Percentiles rank a stretch among this genome's conserved stretches.
Evolutionary conservation across 2,329 filamentous ascomycete genomes (phyloP).

Genomic region (Apiospora phragmitis): DNA sequence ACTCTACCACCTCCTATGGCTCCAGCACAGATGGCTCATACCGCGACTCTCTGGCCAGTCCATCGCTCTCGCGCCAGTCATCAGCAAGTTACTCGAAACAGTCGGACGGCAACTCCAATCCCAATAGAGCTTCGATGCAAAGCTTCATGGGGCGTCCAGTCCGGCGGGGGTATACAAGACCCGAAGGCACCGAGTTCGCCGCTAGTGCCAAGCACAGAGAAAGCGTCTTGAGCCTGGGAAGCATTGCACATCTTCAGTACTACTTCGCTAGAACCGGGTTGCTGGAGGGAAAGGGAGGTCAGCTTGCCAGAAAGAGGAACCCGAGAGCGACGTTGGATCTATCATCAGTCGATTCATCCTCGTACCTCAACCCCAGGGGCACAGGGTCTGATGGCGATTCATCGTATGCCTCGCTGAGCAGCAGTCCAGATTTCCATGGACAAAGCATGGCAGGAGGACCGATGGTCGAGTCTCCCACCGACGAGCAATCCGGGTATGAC

Average conservation of each 20-base stretch:
- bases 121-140: slow-evolving; percentile 48
- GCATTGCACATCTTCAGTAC: slow-evolving; percentile 96
- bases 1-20: slow-evolving; percentile 59
- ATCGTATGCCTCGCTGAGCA: slow-evolving; percentile 60
- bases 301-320: slow-evolving; percentile 73
- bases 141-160: slow-evolving; percentile 39
- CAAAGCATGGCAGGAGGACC: slow-evolving; percentile 37
- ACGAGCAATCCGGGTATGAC: slow-evolving; percentile 46
- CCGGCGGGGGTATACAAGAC: slow-evolving; percentile 82
- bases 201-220: slow-evolving; percentile 87
- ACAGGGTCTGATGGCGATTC: slow-evolving; percentile 55
- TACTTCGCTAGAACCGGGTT: slow-evolving; percentile 96
- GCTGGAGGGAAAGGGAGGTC: slow-evolving; percentile 88
- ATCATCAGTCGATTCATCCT: slow-evolving; percentile 47
- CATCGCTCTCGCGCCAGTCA: slow-evolving; percentile 59
- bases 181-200: slow-evolving; percentile 85
- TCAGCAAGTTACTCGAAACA: slow-evolving; percentile 57
- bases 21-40: slow-evolving; percentile 51
- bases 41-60: slow-evolving; percentile 58
- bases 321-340: slow-evolving; percentile 59
- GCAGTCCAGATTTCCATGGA: slow-evolving; percentile 55
- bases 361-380: slow-evolving; percentile 38
- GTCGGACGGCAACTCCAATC: slow-evolving; percentile 44
- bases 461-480: slow-evolving; percentile 49
- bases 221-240: slow-evolving; percentile 93